Base-by-base conservation (phyloP, 2,329 filamentous ascomycete species). In the Phyllosticta capitalensis region DNA sequence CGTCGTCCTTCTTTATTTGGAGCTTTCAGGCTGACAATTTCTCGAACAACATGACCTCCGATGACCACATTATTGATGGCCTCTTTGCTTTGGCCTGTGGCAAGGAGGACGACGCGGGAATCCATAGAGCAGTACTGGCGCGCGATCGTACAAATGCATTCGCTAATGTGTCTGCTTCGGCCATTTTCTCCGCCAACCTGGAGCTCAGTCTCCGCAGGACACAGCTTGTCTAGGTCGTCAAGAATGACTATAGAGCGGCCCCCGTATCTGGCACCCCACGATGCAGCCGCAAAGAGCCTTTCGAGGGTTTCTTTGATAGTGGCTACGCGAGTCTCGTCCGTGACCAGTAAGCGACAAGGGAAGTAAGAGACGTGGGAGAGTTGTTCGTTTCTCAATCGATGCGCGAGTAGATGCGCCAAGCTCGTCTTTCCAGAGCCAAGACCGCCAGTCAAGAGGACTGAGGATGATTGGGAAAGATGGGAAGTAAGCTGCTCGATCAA, bases 171-270 rank as follows among this genome's bases (percentile, higher is more conserved):
- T 33, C 91, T 84, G 70, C 92, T 97, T 63, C 92, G 84, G 19
- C 90, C 90, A 68, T 99, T 97, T 65, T 97, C 91, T 61, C 91
- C 92, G 63, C 90, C 90, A 4, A 95, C 89, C 72, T 96, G 90
- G 12, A 99, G 80, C 71, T 99, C 94, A 0, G 92, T 96, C 74
- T 99, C 95, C 0, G 86, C 87, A 0, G 94, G 92, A 69, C 92
- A 97, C 1, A 99, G 79, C 67, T 90, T 90, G 73, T 99, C 94
- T 6, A 99, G 76, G 67, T 99, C 94, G 68, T 99, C 94, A 1
- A 99, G 78, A 54, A 99, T 84, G 20, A 99, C 89, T 2, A 97
- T 71, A 0, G 92, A 83, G 63, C 84, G 86, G 4, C 94, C 94
- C 21, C 91, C 92, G 0, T 94, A 80, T 61, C 92, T 83, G 38